These are phyloP conservation scores for Eutrema heterophyllum DNA, from an alignment of 345 rosid species.

Conservation along the genomic window DNA sequence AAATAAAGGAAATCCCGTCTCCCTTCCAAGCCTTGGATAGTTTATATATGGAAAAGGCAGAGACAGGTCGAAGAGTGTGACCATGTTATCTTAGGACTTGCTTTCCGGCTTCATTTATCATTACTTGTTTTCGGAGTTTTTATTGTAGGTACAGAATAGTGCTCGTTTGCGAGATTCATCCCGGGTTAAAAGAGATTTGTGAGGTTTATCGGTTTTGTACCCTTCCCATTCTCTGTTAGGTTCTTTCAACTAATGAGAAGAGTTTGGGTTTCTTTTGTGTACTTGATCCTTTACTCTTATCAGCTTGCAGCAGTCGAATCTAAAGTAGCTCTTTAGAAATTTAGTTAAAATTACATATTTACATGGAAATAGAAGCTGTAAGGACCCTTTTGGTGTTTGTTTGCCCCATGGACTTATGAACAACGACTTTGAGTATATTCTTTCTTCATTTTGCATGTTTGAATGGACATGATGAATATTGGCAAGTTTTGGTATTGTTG, in stretches of 20 bases:
- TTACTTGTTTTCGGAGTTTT: too few relatives aligned
- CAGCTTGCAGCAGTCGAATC: not conserved
- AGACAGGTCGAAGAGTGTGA: too few relatives aligned
- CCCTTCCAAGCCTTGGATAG: too few relatives aligned
- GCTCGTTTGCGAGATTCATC: too few relatives aligned
- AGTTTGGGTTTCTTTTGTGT: not conserved
- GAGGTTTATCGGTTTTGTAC: too few relatives aligned
- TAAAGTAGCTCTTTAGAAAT: not conserved
- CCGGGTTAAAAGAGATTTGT: too few relatives aligned
- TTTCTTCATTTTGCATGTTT: not conserved
- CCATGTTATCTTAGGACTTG: not conserved
- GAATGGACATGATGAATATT: not conserved
- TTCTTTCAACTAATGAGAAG: not conserved
- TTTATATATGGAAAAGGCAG: too few relatives aligned
- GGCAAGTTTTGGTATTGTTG: not conserved
- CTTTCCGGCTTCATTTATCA: too few relatives aligned
- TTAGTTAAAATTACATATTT: not conserved
- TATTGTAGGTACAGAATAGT: too few relatives aligned
- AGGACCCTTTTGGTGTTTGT: not conserved
- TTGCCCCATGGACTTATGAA: not conserved
- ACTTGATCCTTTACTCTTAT: not conserved
- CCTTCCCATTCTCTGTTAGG: not conserved
- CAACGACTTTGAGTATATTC: not conserved
- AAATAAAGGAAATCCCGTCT: too few relatives aligned
- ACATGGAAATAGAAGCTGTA: too few relatives aligned